Base-by-base conservation (phyloP, 192 early-diverging fungal genomes). In the Backusella parvicylindrica region DNA sequence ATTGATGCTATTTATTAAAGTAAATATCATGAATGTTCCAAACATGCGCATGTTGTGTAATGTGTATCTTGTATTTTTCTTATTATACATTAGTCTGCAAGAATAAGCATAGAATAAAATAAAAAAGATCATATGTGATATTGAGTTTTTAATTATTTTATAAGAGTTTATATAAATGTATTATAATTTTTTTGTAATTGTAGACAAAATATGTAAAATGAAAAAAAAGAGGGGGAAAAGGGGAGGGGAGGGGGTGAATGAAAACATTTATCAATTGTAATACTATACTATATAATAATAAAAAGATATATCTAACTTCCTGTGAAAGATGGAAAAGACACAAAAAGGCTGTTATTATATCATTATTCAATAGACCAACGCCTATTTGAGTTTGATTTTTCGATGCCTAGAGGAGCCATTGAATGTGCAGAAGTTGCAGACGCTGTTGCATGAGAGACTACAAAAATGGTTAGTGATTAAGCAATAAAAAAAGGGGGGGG, bases 321-420 rank as follows among this genome's bases (percentile, higher is more conserved):
- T 2, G 3, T 56, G 23, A 56, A 56, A 56, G 21, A 56, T 26
- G 23, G 23, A 23, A 56, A 56, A 56, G 53, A 56, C 23, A 26
- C 21, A 56, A 56, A 56, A 21, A 26, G 23, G 3, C 28, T 8
- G 13, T 26, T 3, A 12, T 60, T 13, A 3, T 60, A 28, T 77
- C 11, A 60, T 75, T 73, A 81, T 68, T 81, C 80, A 47, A 81
- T 81, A n/a, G 80, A 81, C 80, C 80, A 81, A 23, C 80, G 75
- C 72, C 71, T 73, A 43, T 73, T 71, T 30, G 68, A 70, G 30
- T 68, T 74, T 23, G 73, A 1, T 64, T 81, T 81, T 53, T 81
- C 80, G 32, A 73, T 53, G 12, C 76, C 77, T 4, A 76, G 66
- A 28, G 81, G 69, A 28, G 77, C 72, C 76, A 79, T 78, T 15